Evolutionary conservation across 257 asterid genomes (phyloP), one percentile per base, ranked within the genome.

Genomic region (Solanum chiquidenum): DNA sequence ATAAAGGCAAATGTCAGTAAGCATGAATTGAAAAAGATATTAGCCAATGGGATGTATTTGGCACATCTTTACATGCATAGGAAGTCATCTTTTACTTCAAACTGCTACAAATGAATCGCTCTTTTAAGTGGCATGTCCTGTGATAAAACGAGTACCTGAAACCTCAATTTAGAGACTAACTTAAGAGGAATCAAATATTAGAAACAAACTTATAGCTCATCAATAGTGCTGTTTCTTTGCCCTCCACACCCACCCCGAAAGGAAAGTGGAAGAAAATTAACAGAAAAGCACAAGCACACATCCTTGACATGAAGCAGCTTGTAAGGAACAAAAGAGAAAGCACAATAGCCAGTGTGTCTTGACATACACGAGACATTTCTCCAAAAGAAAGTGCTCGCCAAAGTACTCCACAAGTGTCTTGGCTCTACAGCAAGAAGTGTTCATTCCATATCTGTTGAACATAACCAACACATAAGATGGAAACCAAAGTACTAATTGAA

Each of bases 351-450:
- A 85, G 42, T 76, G 79, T 87, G 87, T 86, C 29, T 66, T 69
- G 88, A 88, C 97, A 68, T 95, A 95, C 98, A 93, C 86, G 76
- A 86, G 90, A 88, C 98, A 95, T 88, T 89, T 92, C 86, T 92
- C 92, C 87, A 88, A 91, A 86, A 87, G 83, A 86, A 95, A 95
- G 91, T 93, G 92, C 92, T 95, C 97, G 72, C 97, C 98, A 73
- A 95, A 95, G 92, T 95, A 95, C 86, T 95, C 94, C 62, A 95
- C 98, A 80, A 95, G 94, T 88, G 90, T 88, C 91, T 93, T 93
- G 89, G 94, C 95, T 89, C 98, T 92, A 89, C 98, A 95, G 64
- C 88, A 87, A 71, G 95, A 88, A 68, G 93, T 92, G 9, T 72
- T 87, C 95, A 93, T 91, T 87, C 95, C 98, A 44, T 95, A 95